Percentiles rank a stretch among this genome's conserved stretches.
Evolutionary conservation across 148 eudicot genomes (phyloP).

Genomic region (Amaranthus palmeri): DNA sequence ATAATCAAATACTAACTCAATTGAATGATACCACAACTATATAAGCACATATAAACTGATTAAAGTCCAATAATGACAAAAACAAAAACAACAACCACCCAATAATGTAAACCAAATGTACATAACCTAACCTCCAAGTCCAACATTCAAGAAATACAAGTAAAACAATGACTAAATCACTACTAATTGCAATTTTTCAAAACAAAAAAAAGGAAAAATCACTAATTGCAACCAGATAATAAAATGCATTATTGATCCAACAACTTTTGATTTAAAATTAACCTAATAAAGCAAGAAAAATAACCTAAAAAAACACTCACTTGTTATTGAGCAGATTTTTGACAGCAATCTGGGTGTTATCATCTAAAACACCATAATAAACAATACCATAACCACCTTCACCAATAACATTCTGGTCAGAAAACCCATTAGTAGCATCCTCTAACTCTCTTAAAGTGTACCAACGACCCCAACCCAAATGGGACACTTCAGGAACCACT

Average conservation of each 20-base stretch:
- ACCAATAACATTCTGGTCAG: conserved; percentile 62
- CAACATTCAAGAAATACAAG: neutral
- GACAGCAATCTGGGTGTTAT: conserved; percentile 56
- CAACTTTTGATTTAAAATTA: neutral
- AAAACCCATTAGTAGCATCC: conserved; percentile 50
- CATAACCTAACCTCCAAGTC: neutral
- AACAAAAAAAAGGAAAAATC: neutral
- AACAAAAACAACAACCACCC: neutral
- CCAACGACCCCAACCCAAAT: conserved; percentile 86
- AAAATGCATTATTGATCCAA: neutral
- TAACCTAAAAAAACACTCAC: conserved; percentile 20
- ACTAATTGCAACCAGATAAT: neutral
- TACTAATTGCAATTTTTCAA: neutral
- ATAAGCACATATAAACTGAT: neutral
- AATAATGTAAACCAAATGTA: neutral
- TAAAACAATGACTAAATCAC: neutral
- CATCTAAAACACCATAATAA: conserved; percentile 52
- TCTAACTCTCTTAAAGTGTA: conserved; percentile 72
- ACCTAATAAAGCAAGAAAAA: neutral
- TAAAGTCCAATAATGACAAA: neutral
- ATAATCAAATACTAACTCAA: conserved; percentile 5
- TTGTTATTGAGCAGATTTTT: conserved; percentile 69
- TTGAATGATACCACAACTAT: neutral
- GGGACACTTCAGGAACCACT: conserved; percentile 56
- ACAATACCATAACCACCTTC: conserved; percentile 85